These are phyloP conservation scores for Aschersonia sp. DNA, from an alignment of 2,329 filamentous ascomycete genomes.

Conservation along the genomic window DNA sequence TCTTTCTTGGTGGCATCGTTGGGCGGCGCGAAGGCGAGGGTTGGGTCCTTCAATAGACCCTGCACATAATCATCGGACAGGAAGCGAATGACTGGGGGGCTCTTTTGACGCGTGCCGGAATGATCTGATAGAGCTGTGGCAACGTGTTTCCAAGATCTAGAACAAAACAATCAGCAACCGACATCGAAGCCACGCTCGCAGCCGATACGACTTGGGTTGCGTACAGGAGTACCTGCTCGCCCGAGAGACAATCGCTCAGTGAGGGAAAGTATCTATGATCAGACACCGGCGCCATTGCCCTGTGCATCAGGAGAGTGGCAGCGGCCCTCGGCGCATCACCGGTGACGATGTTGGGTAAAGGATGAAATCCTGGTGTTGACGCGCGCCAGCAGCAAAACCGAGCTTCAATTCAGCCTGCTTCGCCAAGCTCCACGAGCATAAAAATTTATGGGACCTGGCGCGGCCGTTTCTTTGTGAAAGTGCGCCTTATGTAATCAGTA, in stretches of 20 bases:
- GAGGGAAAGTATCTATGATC: slow-evolving; percentile 68
- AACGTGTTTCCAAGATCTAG: slow-evolving; percentile 47
- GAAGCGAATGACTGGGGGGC: slow-evolving; percentile 48
- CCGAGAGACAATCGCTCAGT: slow-evolving; percentile 71
- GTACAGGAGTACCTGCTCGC: slow-evolving; percentile 69
- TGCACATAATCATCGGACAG: slow-evolving; percentile 56
- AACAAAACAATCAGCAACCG: slow-evolving; percentile 5
- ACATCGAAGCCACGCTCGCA: not conserved
- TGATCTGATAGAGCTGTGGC: slow-evolving; percentile 41
- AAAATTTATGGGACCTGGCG: too few relatives aligned
- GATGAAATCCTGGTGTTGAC: slow-evolving; percentile 16
- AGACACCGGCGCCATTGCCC: slow-evolving; percentile 56
- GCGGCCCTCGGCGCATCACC: slow-evolving; percentile 24
- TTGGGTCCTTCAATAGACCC: slow-evolving; percentile 52
- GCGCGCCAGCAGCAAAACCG: slow-evolving; percentile 9
- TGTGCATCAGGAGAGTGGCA: slow-evolving; percentile 31
- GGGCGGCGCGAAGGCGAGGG: slow-evolving; percentile 50
- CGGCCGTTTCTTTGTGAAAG: too few relatives aligned
- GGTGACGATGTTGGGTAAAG: slow-evolving; percentile 6
- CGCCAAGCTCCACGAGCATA: not conserved
- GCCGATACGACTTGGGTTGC: slow-evolving; percentile 16
- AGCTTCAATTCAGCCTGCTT: not conserved
- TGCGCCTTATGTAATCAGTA: too few relatives aligned
- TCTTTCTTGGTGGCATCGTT: slow-evolving; percentile 50
- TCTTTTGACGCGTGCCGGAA: slow-evolving; percentile 38